Evolutionary conservation across 768 basidiomycete species (phyloP), one percentile per base, ranked within the genome.

Genomic region (Mycena polygramma): DNA sequence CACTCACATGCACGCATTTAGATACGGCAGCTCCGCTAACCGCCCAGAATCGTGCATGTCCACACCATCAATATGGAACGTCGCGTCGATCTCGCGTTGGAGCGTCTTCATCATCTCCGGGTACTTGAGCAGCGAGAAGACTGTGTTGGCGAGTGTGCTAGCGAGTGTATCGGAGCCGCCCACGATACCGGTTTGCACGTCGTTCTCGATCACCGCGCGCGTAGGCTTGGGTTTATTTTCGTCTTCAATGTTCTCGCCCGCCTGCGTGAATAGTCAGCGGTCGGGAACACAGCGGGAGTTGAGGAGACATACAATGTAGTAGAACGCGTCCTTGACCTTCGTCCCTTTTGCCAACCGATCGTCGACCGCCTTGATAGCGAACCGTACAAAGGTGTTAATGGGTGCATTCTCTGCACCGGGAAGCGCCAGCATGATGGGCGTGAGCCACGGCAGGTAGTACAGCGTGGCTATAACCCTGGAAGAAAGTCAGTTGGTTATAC

Each of bases 101-200:
- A 67, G 57, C 57, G 36, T 52, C 20, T 36, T 41, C 48, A 65
- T 8, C 30, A 48, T 65, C 7, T 65, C 63, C 15, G 51, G 52
- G 20, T 57, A 43, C 53, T 46, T 46, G 53, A 65, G 41, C 7
- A 65, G 63, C 8, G 36, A 54, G 53, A 65, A 65, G 53, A 65
- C 36, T 22, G 53, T 57, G 63, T 57, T 65, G 11, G 63, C 26
- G 30, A 65, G 20, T 6, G 53, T 48, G 43, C 63, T 65, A 5
- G 63, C 53, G 2, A 48, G 43, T 37, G 63, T 65, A 22, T 65
- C 63, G 13, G 63, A 65, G 51, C 63, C 63, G 9, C 63, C 63
- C 11, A 65, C 20, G 45, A 65, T 65, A 45, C 63, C 63, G 3
- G 63, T 65, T 26, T 65, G 63, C 15, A 65, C 63, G 19, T 65